These are phyloP conservation scores for Mycena sp. DNA, from an alignment of 1,284 basidiomycete genomes.

Conservation along the genomic window DNA sequence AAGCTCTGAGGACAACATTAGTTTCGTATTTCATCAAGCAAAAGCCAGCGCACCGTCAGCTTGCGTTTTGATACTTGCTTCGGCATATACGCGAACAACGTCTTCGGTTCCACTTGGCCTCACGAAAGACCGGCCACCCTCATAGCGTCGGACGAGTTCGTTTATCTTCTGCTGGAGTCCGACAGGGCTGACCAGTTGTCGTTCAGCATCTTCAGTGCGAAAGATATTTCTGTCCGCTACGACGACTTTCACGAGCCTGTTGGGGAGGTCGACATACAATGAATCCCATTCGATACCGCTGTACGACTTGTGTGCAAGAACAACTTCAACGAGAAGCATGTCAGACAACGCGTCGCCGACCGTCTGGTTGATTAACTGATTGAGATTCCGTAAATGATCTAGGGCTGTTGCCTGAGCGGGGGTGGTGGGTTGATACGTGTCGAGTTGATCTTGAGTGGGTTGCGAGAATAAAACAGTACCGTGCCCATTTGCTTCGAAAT, in stretches of 20 bases:
- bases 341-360: slow-evolving; percentile 98
- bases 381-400: slow-evolving; percentile 79
- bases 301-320: slow-evolving; percentile 90
- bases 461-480: slow-evolving; percentile 96
- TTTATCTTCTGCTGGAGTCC: slow-evolving; percentile 92
- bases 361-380: slow-evolving; percentile 95
- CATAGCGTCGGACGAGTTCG: slow-evolving; percentile 82
- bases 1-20: slow-evolving; percentile 61
- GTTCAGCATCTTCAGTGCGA: slow-evolving; percentile 94
- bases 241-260: slow-evolving; percentile 95
- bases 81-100: slow-evolving; percentile 97
- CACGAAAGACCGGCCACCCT: slow-evolving; percentile 92
- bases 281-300: slow-evolving; percentile 92
- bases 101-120: slow-evolving; percentile 98
- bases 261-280: slow-evolving; percentile 94
- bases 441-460: slow-evolving; percentile 69
- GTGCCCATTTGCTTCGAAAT: slow-evolving; percentile 99
- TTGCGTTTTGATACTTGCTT: slow-evolving; percentile 79
- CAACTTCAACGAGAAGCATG: slow-evolving; percentile 94
- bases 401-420: slow-evolving; percentile 85
- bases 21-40: background rate
- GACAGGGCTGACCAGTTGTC: slow-evolving; percentile 82
- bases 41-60: slow-evolving; percentile 78
- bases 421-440: slow-evolving; percentile 75
- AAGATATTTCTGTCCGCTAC: slow-evolving; percentile 89